These are phyloP conservation scores for Beta lomatogona DNA, from an alignment of 179 eudicot genomes.

Conservation along the genomic window DNA sequence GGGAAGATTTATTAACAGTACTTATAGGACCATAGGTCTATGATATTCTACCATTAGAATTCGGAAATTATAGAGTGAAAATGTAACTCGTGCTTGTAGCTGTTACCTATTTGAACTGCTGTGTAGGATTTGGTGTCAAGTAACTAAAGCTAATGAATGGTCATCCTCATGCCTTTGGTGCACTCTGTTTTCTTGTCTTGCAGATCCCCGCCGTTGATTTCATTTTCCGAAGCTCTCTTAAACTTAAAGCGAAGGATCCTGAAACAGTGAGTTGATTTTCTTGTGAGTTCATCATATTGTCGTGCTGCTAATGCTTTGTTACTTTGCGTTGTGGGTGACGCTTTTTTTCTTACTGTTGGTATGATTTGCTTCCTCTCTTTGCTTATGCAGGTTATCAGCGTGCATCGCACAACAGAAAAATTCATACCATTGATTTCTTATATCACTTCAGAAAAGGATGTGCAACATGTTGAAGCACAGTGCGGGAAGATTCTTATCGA, in stretches of 20 bases:
- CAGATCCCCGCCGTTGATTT: conserved; percentile 70
- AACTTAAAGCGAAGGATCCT: conserved; percentile 83
- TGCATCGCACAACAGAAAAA: conserved; percentile 63
- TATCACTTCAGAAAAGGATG: conserved; percentile 46
- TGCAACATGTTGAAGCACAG: conserved; percentile 46
- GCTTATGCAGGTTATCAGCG: conserved; percentile 56
- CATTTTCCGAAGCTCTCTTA: conserved; percentile 73
- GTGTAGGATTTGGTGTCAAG: neutral
- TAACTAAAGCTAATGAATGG: neutral
- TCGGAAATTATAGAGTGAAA: neutral
- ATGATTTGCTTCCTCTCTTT: neutral
- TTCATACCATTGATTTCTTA: conserved; percentile 61
- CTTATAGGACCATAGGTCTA: neutral
- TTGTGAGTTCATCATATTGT: conserved; percentile 2
- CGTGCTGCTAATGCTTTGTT: neutral
- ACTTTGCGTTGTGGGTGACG: neutral
- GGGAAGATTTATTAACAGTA: neutral
- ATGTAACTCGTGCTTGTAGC: neutral
- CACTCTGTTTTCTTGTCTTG: conserved; percentile 17
- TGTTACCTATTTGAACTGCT: neutral
- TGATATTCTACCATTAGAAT: neutral
- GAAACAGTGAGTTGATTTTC: conserved; percentile 54
- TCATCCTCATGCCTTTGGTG: conserved; percentile 16
- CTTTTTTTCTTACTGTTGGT: neutral
- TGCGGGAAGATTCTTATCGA: conserved; percentile 53